Conservation (phyloP, 1,284 basidiomycete genomes). For the Singerocomus inundabilis region DNA sequence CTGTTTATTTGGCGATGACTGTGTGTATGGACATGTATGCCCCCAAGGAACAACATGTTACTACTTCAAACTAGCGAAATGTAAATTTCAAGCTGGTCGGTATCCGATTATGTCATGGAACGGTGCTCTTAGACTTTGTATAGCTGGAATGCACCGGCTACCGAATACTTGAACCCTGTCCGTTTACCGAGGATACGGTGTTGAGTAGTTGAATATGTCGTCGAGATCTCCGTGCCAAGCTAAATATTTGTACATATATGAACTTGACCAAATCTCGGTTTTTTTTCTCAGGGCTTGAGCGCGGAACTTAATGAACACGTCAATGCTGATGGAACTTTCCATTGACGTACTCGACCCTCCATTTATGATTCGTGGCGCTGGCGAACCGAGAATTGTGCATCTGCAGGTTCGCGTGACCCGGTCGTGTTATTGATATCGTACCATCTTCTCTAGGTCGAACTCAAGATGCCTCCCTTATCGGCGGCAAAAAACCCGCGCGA, state of each 20-base stretch:
- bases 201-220: slow-evolving; percentile 9
- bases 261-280: slow-evolving; percentile 24
- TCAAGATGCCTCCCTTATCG: slow-evolving; percentile 34
- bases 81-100: slow-evolving; percentile 59
- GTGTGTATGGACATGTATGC: slow-evolving; percentile 61
- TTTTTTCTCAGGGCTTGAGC: slow-evolving; percentile 25
- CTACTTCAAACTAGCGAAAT: slow-evolving; percentile 51
- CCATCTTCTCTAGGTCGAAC: slow-evolving; percentile 22
- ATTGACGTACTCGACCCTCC: slow-evolving; percentile 35
- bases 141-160: slow-evolving; percentile 37
- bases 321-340: slow-evolving; percentile 35
- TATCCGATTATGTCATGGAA: slow-evolving; percentile 19
- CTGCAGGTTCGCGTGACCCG: slow-evolving; percentile 31
- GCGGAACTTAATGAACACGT: slow-evolving; percentile 33
- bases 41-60: slow-evolving; percentile 47
- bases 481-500: slow-evolving; percentile 38
- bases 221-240: slow-evolving; percentile 17
- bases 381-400: slow-evolving; percentile 23
- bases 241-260: slow-evolving; percentile 40
- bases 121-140: slow-evolving; percentile 15
- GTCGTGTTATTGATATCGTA: slow-evolving; percentile 23
- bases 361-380: slow-evolving; percentile 30
- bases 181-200: slow-evolving; percentile 7
- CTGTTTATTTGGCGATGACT: slow-evolving; percentile 57
- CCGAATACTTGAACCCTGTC: slow-evolving; percentile 16